Conservation (phyloP, 129 eudicot species). For the Lonicera japonica region DNA sequence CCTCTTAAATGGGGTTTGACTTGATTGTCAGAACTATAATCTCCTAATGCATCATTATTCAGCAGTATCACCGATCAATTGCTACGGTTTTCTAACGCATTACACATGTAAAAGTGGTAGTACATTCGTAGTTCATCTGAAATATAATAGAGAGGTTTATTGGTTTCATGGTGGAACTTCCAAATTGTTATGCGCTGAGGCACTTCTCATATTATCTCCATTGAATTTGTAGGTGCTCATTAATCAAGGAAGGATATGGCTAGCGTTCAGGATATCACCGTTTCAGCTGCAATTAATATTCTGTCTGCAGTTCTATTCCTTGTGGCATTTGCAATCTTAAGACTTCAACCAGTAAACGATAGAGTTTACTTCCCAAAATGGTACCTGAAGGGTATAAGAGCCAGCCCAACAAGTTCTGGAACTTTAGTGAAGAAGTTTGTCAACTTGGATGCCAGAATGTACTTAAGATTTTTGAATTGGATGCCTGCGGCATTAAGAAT, state of each 20-base stretch:
- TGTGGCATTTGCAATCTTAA: constrained; percentile 75
- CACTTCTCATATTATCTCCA: constrained; percentile 3
- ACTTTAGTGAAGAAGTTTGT: constrained; percentile 58
- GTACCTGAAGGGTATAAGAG: constrained; percentile 87
- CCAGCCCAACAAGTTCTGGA: constrained; percentile 66
- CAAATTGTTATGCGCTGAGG: neutral
- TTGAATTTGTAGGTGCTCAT: constrained; percentile 30
- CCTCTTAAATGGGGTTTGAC: no score
- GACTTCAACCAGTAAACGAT: constrained; percentile 92
- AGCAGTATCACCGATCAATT: no score
- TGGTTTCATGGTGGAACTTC: neutral
- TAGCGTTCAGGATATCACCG: constrained; percentile 61
- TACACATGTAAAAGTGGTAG: no score
- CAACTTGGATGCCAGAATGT: constrained; percentile 71
- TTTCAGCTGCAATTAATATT: constrained; percentile 69
- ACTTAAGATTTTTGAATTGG: constrained; percentile 79
- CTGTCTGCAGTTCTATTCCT: constrained; percentile 74
- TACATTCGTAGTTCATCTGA: neutral
- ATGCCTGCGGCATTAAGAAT: constrained; percentile 96
- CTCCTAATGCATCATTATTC: no score
- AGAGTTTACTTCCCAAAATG: constrained; percentile 98
- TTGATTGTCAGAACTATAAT: no score
- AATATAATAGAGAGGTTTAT: neutral
- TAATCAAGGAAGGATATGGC: constrained; percentile 53
- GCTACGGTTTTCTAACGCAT: no score